Evolutionary conservation across 73 alveolate species (phyloP), one percentile per base, ranked within the genome.

Genomic region (Stentor coeruleus): DNA sequence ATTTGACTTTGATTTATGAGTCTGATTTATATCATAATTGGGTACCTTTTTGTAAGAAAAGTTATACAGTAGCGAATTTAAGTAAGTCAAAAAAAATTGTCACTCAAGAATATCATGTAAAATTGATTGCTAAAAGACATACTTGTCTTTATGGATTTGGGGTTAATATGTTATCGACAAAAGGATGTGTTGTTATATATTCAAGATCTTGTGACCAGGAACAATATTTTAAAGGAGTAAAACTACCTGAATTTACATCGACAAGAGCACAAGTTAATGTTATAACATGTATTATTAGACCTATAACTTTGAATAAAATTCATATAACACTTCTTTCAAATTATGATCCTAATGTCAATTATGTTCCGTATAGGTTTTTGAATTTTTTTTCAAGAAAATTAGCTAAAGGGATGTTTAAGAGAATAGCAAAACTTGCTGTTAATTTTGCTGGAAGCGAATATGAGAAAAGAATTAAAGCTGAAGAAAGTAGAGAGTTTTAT

Each of bases 1-100:
- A 60, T 35, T 39, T 77, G 4, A 84, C 86, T 33, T 41, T 84
- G 74, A 42, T 84, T 0, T 84, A 76, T 84, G 90, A 84, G 74
- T 41, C 81, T 35, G 90, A 84, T 37, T 39, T 84, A 39, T 84
- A 77, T 42, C 86, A 85, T 0, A 39, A 77, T 28, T 84, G 90
- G 90, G 66, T 84, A 35, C 90, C 90, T 1, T 84, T 84, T 82
- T 77, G 87, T 31, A 39, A 49, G 33, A 66, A 66, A 66, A 20
- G 40, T 1, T 20, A 20, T 26, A 20, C n/a, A 20, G 39, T 66
- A 37, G 37, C 26, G 37, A 66, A 66, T 20, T 1, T 66, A 1
- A 11, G 49, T 66, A 37, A 2, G 11, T 66, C 79, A 26, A 20
- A 40, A 66, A 66, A 11, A 20, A 66, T 66, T 2, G 42, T 31